Evolutionary conservation across 768 basidiomycete species (phyloP), one percentile per base, ranked within the genome.

Genomic region (Mycena floridula): DNA sequence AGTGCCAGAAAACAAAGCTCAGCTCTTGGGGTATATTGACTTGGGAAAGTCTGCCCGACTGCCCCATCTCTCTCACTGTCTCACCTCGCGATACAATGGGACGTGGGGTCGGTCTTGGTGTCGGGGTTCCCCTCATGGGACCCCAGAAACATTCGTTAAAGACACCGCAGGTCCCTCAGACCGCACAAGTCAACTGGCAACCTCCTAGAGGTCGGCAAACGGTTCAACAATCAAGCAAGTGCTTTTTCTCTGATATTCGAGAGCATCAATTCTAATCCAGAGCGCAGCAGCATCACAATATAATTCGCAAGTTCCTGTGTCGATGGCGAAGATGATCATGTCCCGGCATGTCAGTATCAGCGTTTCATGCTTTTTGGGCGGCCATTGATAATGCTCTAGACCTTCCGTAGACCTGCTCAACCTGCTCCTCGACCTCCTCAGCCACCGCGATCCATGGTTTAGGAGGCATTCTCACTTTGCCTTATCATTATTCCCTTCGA

Each of bases 281-380:
- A n/a, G n/a, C n/a, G 13, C 40, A 73, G 72, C 69, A 37, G 67
- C 71, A 23, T 65, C 69, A 1, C 50, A 70, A 15, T 73, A 74
- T 43, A 63, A 72, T 48, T 68, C 51, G 45, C 65, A 66, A 41
- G 59, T 64, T 27, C 72, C 72, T 37, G 51, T 68, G 32, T 74
- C 73, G 7, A 74, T 74, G 72, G 72, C 72, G 25, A 74, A 74
- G 55, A 66, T 74, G 47, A 74, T 74, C 50, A 74, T 74, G 73
- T 73, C 72, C 23, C 69, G 72, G 56, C 72, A 74, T 60, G 72
- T 74, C 53, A 37, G 72, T 55, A 16, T 37, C 22, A 21, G 38
- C 43, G 35, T 44, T 40, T 22, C n/a, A 47, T 22, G 7, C 49
- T 32, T 32, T 40, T 35, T 35, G 36, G 43, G 46, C 43, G 43